Percentiles rank a stretch among this genome's conserved stretches.
Evolutionary conservation across 73 alveolate species (phyloP).

Genomic region (Paramecium bursaria): DNA sequence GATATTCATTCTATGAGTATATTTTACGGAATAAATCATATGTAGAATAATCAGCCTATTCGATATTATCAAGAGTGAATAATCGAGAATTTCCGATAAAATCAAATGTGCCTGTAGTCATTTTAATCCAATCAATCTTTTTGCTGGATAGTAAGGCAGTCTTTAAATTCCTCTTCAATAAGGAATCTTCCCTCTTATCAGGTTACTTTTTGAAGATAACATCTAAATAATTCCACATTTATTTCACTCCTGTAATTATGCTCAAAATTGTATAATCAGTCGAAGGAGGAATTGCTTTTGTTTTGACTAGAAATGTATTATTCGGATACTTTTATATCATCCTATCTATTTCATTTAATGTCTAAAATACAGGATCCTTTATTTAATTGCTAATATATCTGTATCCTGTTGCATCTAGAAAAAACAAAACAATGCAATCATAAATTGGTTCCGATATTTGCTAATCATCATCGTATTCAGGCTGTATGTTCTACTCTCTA

Average conservation of each 20-base stretch:
- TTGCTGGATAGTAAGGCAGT: conserved; percentile 28
- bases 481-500: not conserved
- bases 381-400: conserved; percentile 7
- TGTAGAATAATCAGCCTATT: conserved; percentile 18
- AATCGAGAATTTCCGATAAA: conserved; percentile 19
- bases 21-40: not conserved
- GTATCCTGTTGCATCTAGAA: conserved; percentile 61
- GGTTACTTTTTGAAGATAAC: conserved; percentile 23
- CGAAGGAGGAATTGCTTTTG: conserved; percentile 54
- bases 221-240: conserved; percentile 25
- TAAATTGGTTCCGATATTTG: not conserved
- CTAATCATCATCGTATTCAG: not conserved
- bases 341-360: not conserved
- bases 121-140: conserved; percentile 28
- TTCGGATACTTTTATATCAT: not conserved
- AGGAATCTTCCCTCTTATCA: conserved; percentile 12
- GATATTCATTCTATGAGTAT: not conserved
- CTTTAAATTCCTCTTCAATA: not conserved
- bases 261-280: conserved; percentile 41
- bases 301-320: conserved; percentile 2
- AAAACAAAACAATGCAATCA: not conserved
- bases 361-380: conserved; percentile 14
- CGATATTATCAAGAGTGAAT: conserved; percentile 12
- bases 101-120: conserved; percentile 43
- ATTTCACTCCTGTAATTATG: conserved; percentile 30